phyloP scores from a whole-genome alignment of 2,329 filamentous ascomycete species.

The Coniosporium tulheliwenetii region DNA sequence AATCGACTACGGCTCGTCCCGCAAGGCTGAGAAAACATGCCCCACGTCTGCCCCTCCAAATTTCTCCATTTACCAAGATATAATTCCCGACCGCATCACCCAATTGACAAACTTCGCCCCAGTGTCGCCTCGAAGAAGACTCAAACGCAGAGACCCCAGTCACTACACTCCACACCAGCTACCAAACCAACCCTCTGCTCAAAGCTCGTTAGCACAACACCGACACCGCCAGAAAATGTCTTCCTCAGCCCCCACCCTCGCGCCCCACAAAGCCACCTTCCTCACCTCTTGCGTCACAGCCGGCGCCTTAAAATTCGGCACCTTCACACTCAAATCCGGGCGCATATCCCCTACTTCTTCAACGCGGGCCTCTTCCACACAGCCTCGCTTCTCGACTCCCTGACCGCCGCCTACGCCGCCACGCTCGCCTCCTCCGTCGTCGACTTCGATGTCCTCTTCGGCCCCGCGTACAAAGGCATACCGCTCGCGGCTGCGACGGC shows the following conservation, averaged over 20 bases:
- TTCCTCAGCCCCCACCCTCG: slow-evolving; percentile 4
- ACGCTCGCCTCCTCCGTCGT: slow-evolving; percentile 35
- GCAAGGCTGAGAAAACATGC: too few species aligned
- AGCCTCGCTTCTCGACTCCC: slow-evolving; percentile 58
- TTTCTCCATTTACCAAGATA: too few species aligned
- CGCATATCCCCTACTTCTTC: slow-evolving; percentile 90
- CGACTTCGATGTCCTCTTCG: slow-evolving; percentile 75
- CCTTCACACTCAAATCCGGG: slow-evolving; percentile 82
- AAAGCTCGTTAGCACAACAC: too few species aligned
- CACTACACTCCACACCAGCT: too few species aligned
- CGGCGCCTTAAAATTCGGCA: slow-evolving; percentile 64
- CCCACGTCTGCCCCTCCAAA: too few species aligned
- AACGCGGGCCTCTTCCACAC: slow-evolving; percentile 86
- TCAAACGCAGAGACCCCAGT: too few species aligned
- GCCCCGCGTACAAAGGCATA: slow-evolving; percentile 93
- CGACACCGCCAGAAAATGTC: too few species aligned
- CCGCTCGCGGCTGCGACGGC: slow-evolving; percentile 68
- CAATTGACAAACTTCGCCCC: too few species aligned
- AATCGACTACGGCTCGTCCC: too few species aligned
- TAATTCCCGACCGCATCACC: too few species aligned
- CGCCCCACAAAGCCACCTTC: slow-evolving; percentile 56
- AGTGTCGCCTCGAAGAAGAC: too few species aligned
- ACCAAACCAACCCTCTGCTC: too few species aligned
- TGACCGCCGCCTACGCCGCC: slow-evolving; percentile 66
- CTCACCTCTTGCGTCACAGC: slow-evolving; percentile 52